Evolutionary conservation across 2,329 filamentous ascomycete species (phyloP).

Genomic region (Ambrosiella xylebori): DNA sequence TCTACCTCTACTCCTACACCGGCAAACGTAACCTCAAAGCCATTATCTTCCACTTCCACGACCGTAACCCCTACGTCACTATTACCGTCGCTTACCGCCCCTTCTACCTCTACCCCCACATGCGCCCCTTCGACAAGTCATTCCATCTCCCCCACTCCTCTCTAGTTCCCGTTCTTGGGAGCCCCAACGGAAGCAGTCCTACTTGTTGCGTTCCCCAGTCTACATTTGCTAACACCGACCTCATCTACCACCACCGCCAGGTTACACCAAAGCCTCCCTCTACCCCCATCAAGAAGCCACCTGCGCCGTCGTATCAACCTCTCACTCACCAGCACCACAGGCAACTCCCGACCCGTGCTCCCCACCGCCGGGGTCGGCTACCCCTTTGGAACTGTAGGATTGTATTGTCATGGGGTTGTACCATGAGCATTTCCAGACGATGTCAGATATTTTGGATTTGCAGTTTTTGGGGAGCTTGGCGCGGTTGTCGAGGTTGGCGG

Average conservation of each 20-base stretch:
- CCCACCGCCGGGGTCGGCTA: not conserved
- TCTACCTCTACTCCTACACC: constrained; percentile 37
- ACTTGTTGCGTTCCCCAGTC: too few relatives aligned
- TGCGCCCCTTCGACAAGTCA: constrained; percentile 17
- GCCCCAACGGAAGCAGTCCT: not conserved
- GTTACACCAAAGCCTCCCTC: not conserved
- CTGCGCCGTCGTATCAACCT: not conserved
- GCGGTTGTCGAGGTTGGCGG: constrained; percentile 19
- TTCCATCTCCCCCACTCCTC: not conserved
- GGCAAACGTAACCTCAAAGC: constrained; percentile 28
- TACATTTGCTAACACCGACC: too few relatives aligned
- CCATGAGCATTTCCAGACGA: constrained; percentile 25
- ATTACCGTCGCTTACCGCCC: constrained; percentile 32
- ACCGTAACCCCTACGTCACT: constrained; percentile 24
- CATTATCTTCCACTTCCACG: constrained; percentile 26
- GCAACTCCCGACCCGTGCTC: constrained; percentile 29
- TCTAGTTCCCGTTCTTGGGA: not conserved
- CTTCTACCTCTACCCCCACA: constrained; percentile 26
- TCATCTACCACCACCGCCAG: too few relatives aligned
- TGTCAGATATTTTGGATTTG: constrained; percentile 25
- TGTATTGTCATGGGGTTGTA: constrained; percentile 27
- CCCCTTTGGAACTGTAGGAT: constrained; percentile 19
- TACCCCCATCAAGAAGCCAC: not conserved
- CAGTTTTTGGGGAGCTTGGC: constrained; percentile 23
- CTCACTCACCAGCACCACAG: constrained; percentile 21